Evolutionary conservation across 2,329 filamentous ascomycete genomes (phyloP).

Genomic region (Aspergillus ibericus): DNA sequence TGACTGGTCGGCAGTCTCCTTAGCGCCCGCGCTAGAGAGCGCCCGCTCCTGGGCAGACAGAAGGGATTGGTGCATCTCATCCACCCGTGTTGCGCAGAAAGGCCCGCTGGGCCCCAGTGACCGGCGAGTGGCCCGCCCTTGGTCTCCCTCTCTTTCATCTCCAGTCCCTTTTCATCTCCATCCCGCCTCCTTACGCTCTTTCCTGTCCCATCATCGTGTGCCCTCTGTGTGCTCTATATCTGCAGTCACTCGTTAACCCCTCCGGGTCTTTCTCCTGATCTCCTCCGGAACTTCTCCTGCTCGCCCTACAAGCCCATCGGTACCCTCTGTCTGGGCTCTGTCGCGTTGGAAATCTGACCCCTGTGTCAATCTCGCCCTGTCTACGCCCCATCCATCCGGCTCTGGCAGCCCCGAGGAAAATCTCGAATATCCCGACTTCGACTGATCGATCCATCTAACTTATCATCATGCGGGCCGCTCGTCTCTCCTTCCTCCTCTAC

Average conservation of each 20-base stretch:
- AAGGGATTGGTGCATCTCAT: conserved; percentile 8
- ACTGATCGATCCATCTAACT: background rate
- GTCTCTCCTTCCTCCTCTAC: conserved; percentile 34
- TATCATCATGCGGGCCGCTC: conserved; percentile 32
- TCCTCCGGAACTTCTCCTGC: conserved; percentile 1
- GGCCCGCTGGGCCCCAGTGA: background rate
- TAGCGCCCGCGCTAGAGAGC: conserved; percentile 14
- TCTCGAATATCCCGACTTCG: background rate
- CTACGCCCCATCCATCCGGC: background rate
- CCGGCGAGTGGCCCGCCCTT: background rate
- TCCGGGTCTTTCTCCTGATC: conserved; percentile 2
- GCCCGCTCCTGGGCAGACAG: conserved; percentile 5
- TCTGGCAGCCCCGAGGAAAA: conserved; percentile 2
- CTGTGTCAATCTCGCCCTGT: conserved; percentile 1
- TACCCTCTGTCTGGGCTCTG: background rate
- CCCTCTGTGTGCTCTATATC: background rate
- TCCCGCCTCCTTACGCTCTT: conserved; percentile 13
- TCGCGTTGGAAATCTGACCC: conserved; percentile 2
- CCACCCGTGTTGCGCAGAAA: conserved; percentile 7
- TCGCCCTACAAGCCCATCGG: background rate
- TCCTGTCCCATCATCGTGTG: conserved; percentile 7
- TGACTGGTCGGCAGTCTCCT: conserved; percentile 13
- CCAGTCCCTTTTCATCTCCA: conserved; percentile 14
- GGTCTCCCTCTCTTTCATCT: conserved; percentile 7
- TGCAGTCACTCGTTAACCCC: conserved; percentile 23